Evolutionary conservation across 306 rosid genomes (phyloP).

Genomic region (Lathyrus oleraceus): DNA sequence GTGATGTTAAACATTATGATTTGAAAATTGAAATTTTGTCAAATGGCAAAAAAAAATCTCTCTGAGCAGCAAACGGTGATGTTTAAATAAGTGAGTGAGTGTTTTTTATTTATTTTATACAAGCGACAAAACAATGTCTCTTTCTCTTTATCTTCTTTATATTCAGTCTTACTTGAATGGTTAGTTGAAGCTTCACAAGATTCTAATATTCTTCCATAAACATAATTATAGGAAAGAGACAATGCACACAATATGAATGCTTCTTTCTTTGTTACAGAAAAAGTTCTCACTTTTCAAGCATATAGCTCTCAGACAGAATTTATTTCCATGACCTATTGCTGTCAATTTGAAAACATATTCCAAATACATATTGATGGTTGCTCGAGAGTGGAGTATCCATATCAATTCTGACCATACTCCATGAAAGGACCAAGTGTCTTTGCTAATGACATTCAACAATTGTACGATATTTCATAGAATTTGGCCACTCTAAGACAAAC

Average conservation of each 20-base stretch:
- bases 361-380: not conserved
- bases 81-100: no score
- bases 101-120: no score
- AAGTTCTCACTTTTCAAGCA: no score
- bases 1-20: no score
- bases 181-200: not conserved
- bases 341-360: not conserved
- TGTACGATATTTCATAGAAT: not conserved
- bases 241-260: not conserved
- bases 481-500: not conserved
- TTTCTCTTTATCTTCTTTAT: not conserved
- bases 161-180: not conserved
- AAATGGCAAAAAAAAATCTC: no score
- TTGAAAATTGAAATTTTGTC: no score
- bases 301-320: no score
- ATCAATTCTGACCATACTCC: not conserved
- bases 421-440: not conserved
- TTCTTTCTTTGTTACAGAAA: not conserved
- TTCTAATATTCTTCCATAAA: not conserved
- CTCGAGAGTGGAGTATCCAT: not conserved
- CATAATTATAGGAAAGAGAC: not conserved
- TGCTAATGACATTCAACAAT: not conserved
- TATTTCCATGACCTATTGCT: not conserved
- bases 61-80: no score
- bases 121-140: no score